Evolutionary conservation across 2,329 filamentous ascomycete genomes (phyloP).

Genomic region (Penicillium sclerotigenum): DNA sequence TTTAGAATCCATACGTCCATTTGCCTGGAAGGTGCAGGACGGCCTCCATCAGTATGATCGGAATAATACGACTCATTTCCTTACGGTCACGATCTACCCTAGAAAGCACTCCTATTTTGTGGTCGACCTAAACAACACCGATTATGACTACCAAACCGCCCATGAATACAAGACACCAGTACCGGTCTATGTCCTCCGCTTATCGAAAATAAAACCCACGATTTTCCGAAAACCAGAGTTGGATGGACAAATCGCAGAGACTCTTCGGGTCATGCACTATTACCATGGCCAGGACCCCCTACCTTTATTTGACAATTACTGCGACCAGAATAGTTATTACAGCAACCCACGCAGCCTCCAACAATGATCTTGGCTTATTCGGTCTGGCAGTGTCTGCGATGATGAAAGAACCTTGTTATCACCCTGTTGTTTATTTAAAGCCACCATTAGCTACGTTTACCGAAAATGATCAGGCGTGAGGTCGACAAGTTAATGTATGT

Average conservation of each 20-base stretch:
- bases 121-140: constrained; percentile 12
- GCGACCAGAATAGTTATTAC: background rate
- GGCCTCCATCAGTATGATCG: background rate
- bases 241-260: background rate
- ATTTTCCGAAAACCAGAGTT: background rate
- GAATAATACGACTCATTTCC: background rate
- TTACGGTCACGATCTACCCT: constrained; percentile 5
- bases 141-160: constrained; percentile 12
- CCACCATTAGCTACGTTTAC: no score
- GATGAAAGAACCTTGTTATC: no score
- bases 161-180: constrained; percentile 1
- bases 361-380: constrained; percentile 4
- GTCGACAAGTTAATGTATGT: no score
- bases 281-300: background rate
- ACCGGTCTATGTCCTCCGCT: constrained; percentile 6
- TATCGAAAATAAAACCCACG: background rate
- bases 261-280: background rate
- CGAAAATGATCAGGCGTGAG: no score
- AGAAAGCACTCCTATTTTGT: constrained; percentile 15
- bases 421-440: no score
- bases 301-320: background rate
- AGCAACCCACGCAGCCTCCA: constrained; percentile 1
- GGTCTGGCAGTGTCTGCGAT: no score
- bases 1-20: background rate
- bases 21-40: background rate